Base-by-base conservation (phyloP, 257 asterid species). In the Solanum arcanum region DNA sequence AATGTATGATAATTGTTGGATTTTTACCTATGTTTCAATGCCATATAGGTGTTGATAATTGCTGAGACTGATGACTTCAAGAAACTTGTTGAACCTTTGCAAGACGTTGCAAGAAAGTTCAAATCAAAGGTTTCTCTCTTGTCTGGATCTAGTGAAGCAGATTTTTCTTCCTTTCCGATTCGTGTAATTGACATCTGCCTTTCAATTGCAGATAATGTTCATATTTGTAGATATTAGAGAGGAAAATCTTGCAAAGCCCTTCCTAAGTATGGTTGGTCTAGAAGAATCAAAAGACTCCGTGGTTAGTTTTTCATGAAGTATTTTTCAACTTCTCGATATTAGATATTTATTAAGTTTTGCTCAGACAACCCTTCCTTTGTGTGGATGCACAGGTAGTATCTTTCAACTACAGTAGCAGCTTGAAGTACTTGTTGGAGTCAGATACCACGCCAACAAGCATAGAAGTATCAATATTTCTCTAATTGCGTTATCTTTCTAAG, bases 231-330 rank as follows among this genome's bases (percentile, higher is more conserved):
- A 97, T 90, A 89, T 97, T 78, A 86, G 52, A 87, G 98, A 97
- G 69, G 98, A 93, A 75, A 96, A 96, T 88, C 98, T 97, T 60
- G 98, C 96, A 68, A 97, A 97, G 92, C 99, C 99, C 74, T 93
- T 93, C 94, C 89, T 97, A 87, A 92, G 98, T 88, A 90, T 96
- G 89, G 95, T 96, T 88, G 98, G 99, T 86, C 94, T 95, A 18
- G 99, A 96, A 92, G 99, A 94, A 20, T 91, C 96, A 1, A 86
- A 94, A 16, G 95, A 92, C 85, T 83, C 93, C 29, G 90, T 60
- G 72, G 99, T 97, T 56, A 80, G 89, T 91, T 90, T 62, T 88
- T 78, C 44, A 83, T 31, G 37, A 78, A 70, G 21, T 11, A 46
- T 70, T 64, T 90, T 86, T 75, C 29, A 87, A 81, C 41, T 87